Evolutionary conservation across 345 rosid species (phyloP), one percentile per base, ranked within the genome.

Genomic region (Eucalyptus erythrocorys): DNA sequence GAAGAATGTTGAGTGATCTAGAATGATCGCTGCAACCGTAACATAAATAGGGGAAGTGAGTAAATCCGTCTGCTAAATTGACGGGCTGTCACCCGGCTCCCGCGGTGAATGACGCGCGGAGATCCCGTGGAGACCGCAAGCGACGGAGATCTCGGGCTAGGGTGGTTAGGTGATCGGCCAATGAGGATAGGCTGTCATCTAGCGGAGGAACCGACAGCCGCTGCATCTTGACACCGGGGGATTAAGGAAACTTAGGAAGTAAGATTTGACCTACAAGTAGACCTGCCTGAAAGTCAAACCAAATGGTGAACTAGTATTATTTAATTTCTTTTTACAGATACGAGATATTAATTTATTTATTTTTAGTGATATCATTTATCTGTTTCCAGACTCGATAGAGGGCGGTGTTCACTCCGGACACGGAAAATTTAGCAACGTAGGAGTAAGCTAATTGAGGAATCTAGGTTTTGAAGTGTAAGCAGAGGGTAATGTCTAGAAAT

Each of bases 41-140:
- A 21, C 45, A 19, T 19, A 64, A 0, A 37, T 3, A 37, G 13
- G 42, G 1, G 37, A 15, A 10, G 14, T 1, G 0, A 10, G 12
- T 4, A 43, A 43, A 17, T 40, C 26, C 8, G 26, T 6, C 19
- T 16, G 10, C 87, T 8, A 86, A 86, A 19, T 0, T 55, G 48
- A 15, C 82, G 22, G 26, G 6, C 57, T 10, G 88, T 87, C 84
- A 87, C 59, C 37, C 12, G 16, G 30, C 0, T 3, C 1, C 1
- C 5, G 0, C 3, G 5, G 47, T 10, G 19, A 51, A 50, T 50
- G 87, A 32, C 14, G 64, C 3, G 64, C 1, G 7, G 13, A 85
- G 45, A 16, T 10, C 8, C 42, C 13, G 76, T 26, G 11, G 4
- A 71, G 81, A 17, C 43, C 43, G 26, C 7, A 9, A 34, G 11